Evolutionary conservation across 805 yeast genomes (phyloP).

Genomic region (Wickerhamiella lipophila): DNA sequence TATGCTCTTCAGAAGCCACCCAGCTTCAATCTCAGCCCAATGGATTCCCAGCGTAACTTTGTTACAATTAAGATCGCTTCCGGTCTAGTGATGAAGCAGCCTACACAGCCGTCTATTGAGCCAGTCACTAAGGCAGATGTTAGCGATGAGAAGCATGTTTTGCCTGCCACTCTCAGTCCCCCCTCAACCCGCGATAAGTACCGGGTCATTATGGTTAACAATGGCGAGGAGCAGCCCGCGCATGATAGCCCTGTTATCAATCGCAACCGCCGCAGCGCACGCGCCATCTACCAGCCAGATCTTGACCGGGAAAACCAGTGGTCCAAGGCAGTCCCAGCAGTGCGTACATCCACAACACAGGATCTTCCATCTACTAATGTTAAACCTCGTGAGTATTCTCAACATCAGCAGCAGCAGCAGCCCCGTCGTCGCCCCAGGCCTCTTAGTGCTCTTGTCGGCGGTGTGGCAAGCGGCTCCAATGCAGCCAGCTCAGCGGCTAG

Average conservation of each 20-base stretch:
- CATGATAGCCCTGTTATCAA: constrained; percentile 25
- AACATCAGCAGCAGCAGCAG: background rate
- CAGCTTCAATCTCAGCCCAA: constrained; percentile 40
- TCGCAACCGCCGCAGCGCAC: constrained; percentile 12
- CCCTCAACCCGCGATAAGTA: constrained; percentile 82
- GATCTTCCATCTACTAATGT: background rate
- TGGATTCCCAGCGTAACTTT: constrained; percentile 56
- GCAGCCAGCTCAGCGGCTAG: constrained; percentile 7
- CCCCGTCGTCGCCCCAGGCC: constrained; percentile 8
- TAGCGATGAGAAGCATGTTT: constrained; percentile 34
- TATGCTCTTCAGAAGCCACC: constrained; percentile 55
- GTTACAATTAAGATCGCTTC: constrained; percentile 49
- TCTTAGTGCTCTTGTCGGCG: constrained; percentile 2
- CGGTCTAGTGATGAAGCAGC: constrained; percentile 34
- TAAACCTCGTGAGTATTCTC: background rate
- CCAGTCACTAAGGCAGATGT: constrained; percentile 32
- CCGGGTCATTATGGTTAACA: constrained; percentile 32
- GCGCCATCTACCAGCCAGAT: background rate
- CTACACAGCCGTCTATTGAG: constrained; percentile 16
- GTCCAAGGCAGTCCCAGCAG: constrained; percentile 9
- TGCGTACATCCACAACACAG: constrained; percentile 12
- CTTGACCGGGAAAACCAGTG: constrained; percentile 5
- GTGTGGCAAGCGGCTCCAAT: constrained; percentile 1
- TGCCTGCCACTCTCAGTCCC: constrained; percentile 87
- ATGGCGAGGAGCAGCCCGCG: constrained; percentile 11